Evolutionary conservation across 352 stramenopile genomes (phyloP).

Genomic region (Discostella stelligera): DNA sequence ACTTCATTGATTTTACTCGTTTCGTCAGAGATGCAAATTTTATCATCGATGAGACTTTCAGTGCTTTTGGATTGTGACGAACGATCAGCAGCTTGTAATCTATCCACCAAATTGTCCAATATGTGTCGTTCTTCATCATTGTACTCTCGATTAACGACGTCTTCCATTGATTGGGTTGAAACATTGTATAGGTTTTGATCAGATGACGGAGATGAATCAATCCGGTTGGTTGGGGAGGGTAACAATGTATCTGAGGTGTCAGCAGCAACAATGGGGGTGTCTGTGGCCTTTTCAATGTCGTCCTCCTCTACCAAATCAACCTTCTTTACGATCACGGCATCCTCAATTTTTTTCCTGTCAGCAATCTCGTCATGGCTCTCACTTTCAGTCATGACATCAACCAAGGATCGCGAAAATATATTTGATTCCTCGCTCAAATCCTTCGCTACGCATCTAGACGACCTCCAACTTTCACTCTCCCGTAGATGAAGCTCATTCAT

Average conservation of each 20-base stretch:
- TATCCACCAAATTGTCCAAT: constrained; percentile 5
- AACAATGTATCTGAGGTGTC: neutral
- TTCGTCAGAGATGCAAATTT: neutral
- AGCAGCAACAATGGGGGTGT: neutral
- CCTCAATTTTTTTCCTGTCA: neutral
- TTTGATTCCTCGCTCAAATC: constrained; percentile 5
- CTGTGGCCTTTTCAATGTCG: neutral
- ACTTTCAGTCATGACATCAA: constrained; percentile 11
- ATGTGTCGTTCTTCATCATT: neutral
- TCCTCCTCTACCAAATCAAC: neutral
- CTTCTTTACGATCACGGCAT: neutral
- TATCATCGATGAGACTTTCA: neutral
- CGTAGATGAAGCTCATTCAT: neutral
- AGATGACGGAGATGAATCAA: neutral
- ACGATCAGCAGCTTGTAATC: constrained; percentile 3
- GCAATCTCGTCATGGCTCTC: neutral
- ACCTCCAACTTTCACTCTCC: constrained; percentile 9
- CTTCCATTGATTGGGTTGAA: constrained; percentile 1
- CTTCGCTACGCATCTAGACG: constrained; percentile 1
- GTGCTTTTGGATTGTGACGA: neutral
- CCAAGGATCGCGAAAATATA: constrained; percentile 1
- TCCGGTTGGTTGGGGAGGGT: too few relatives aligned
- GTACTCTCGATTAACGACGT: neutral
- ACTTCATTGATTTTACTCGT: neutral
- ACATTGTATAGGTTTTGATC: neutral